Evolutionary conservation across 2,329 filamentous ascomycete genomes (phyloP), one percentile per base, ranked within the genome.

Genomic region (Pseudopyrenochaeta lycopersici): DNA sequence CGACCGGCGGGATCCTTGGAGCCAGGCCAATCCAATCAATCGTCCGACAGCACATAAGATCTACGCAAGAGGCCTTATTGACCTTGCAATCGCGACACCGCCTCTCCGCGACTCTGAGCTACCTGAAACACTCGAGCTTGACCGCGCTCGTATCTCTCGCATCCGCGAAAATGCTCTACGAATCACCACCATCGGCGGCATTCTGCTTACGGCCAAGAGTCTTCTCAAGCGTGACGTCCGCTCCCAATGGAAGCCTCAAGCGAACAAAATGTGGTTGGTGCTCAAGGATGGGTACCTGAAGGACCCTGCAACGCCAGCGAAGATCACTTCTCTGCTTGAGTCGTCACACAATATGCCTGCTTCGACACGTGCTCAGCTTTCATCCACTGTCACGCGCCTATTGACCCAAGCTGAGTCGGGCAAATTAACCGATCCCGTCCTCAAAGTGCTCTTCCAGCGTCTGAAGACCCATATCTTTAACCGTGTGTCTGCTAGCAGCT

Each of bases 171-270:
- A 86, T 52, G 81, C 86, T 1, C 76, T 88, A 40, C 84, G 86
- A 39, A 88, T 94, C 63, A 85, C 90, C 18, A 90, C 89, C 1
- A 85, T 89, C 3, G 90, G 89, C 1, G 88, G 90, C 0, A 88
- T 94, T 42, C 79, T 93, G 23, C 78, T 94, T 12, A 91, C 92
- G 46, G 89, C 88, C 74, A 95, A 95, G 79, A 94, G 92, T 63
- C 80, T 94, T 7, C 83, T 95, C 29, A 93, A 92, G 76, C 86
- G 91, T 14, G 90, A 94, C 67, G 89, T 92, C 3, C 86, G 91
- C 39, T 84, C 85, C 11, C 86, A 89, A 17, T 95, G 91, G 91
- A 91, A 88, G 74, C 85, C 81, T 20, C 89, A 93, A 74, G 89
- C 90, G 0, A 79, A 81, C 2, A 86, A 90, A n/a, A 85, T 93